Evolutionary conservation across 257 asterid species (phyloP).

Genomic region (Nicotiana knightiana): DNA sequence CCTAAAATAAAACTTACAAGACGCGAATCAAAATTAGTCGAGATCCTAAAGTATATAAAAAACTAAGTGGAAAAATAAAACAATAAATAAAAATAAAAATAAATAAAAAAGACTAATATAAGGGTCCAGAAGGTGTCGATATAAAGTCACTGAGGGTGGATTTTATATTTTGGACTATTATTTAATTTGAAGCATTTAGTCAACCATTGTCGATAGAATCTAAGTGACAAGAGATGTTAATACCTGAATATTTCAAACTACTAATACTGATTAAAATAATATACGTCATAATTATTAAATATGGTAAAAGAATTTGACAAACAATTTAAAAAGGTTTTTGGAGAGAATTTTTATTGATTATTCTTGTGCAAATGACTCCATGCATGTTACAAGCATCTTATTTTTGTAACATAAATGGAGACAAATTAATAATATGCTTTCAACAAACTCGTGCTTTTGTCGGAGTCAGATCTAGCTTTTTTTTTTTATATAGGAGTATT

Average conservation of each 20-base stretch:
- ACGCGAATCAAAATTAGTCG: too few species aligned
- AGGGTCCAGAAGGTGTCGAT: neutral
- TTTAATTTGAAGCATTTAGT: neutral
- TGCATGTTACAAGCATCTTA: neutral
- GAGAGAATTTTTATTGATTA: neutral
- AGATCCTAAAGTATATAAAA: too few species aligned
- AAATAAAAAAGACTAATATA: too few species aligned
- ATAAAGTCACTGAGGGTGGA: neutral
- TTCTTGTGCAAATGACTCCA: neutral
- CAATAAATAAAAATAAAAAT: too few species aligned
- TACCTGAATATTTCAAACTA: neutral
- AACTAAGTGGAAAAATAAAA: too few species aligned
- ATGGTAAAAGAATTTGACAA: neutral
- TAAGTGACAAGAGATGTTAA: neutral
- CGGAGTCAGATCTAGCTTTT: neutral
- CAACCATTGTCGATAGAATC: conserved; percentile 11
- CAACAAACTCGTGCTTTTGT: neutral
- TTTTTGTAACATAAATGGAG: neutral
- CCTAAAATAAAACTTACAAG: too few species aligned
- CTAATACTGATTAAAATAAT: neutral
- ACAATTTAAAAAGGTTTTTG: neutral
- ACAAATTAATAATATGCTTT: neutral
- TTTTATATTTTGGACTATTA: neutral
- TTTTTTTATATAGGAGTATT: too few species aligned
- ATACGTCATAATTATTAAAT: neutral